Base-by-base conservation (phyloP, 73 alveolate genomes). In the Symbiodinium natans region DNA sequence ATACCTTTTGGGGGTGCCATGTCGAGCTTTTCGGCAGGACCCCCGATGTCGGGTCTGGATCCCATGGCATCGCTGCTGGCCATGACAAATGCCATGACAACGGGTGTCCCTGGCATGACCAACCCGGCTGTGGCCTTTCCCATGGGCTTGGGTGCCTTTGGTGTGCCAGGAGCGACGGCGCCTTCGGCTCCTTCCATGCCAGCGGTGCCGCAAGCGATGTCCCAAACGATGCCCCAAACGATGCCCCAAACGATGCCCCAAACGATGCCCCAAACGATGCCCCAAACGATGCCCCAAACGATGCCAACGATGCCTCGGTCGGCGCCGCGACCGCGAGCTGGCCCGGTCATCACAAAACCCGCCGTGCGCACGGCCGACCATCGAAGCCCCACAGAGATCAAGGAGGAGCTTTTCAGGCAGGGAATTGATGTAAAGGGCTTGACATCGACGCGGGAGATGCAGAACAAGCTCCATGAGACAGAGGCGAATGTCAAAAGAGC, bases 401-500 rank as follows among this genome's bases (percentile, higher is more conserved):
- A 68, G 29, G 95, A 89, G 33, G 95, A 89, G 95, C 74, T 89
- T 41, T 68, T 63, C 48, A 38, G 77, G 86, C 46, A 54, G 33
- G 95, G 95, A 11, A 89, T 89, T 74, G 95, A 89, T 38, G 41
- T 40, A 19, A 59, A 39, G 75, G 95, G 95, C 36, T 43, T 89
- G 27, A 77, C 77, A 2, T 82, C 95, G 19, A 89, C 95, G 3
- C 95, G 86, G 39, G 95, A 89, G n/a, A 59, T 89, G 87, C 95
- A 63, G 71, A 29, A 40, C 33, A 89, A 89, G 86, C 95, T 89
- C 1, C 95, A 89, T 27, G 95, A 89, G 73, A 89, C 95, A 27
- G 95, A 89, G 43, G 86, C 95, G 36, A 63, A 63, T 68, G 88
- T 90, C 9, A 68, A 75, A 40, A 74, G 97, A 2, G 97, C 97